Percentiles rank a stretch among this genome's conserved stretches.
Conservation (phyloP, 805 yeast genomes). For the Metschnikowia lochheadii region DNA sequence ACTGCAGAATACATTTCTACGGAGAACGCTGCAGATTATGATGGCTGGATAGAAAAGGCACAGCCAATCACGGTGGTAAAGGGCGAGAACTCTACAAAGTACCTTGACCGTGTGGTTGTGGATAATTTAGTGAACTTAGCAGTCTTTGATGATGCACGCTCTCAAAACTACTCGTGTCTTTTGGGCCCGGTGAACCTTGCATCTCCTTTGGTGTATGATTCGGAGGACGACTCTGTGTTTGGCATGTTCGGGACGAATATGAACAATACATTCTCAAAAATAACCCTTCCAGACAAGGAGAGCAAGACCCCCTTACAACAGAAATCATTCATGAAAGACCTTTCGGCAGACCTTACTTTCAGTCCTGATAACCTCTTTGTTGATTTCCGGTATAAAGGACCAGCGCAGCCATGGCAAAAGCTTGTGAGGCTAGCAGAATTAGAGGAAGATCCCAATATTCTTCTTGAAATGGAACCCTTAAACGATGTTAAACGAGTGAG, state of each 20-base stretch:
- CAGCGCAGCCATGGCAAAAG: conserved; percentile 25
- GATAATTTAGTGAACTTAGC: conserved; percentile 18
- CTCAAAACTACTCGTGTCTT: conserved; percentile 13
- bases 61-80: conserved; percentile 13
- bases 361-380: conserved; percentile 23
- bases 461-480: conserved; percentile 13
- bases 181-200: conserved; percentile 17
- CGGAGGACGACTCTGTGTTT: conserved; percentile 15
- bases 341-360: conserved; percentile 12
- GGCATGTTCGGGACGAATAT: conserved; percentile 15
- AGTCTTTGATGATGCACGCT: conserved; percentile 15
- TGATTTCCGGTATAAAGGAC: conserved; percentile 20
- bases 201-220: conserved; percentile 17
- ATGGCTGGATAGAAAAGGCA: conserved; percentile 24
- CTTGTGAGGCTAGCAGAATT: conserved; percentile 19
- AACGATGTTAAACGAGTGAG: conserved; percentile 19
- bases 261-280: conserved; percentile 10
- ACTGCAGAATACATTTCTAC: conserved; percentile 5
- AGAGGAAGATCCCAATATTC: conserved; percentile 7
- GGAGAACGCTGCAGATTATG: conserved; percentile 12
- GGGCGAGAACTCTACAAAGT: conserved; percentile 7
- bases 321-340: neutral
- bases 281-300: conserved; percentile 1
- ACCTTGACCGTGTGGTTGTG: conserved; percentile 23
- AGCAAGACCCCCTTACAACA: neutral